Evolutionary conservation across 192 early-diverging fungal genomes (phyloP).

Genomic region (Coemansia sp.): DNA sequence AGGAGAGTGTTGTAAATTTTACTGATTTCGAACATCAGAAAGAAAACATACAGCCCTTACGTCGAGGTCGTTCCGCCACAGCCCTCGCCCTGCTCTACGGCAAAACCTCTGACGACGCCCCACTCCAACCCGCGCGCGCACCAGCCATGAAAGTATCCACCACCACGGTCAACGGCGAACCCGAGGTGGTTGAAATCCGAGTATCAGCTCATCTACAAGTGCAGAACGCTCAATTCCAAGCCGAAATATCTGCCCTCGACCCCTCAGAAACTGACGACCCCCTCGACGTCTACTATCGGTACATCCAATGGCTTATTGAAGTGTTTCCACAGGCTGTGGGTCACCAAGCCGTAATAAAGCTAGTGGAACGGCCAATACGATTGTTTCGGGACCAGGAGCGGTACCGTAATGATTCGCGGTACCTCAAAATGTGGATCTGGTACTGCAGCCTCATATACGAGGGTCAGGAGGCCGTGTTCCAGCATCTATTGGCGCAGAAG

Average conservation of each 20-base stretch:
- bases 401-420: slow-evolving; percentile 65
- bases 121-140: slow-evolving; percentile 17
- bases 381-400: slow-evolving; percentile 58
- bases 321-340: slow-evolving; percentile 62
- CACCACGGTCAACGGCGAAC: not conserved
- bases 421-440: slow-evolving; percentile 64
- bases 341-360: slow-evolving; percentile 54
- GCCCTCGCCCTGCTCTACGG: slow-evolving; percentile 48
- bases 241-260: slow-evolving; percentile 34
- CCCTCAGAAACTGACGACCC: slow-evolving; percentile 54
- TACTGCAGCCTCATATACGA: slow-evolving; percentile 53
- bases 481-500: slow-evolving; percentile 68
- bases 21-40: slow-evolving; percentile 69
- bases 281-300: slow-evolving; percentile 62
- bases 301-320: slow-evolving; percentile 65
- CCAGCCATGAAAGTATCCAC: not conserved
- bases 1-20: slow-evolving; percentile 33
- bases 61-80: slow-evolving; percentile 66
- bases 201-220: slow-evolving; percentile 32
- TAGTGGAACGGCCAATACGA: slow-evolving; percentile 57
- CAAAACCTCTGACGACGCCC: slow-evolving; percentile 1
- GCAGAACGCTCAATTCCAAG: slow-evolving; percentile 43
- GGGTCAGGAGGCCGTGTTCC: slow-evolving; percentile 71
- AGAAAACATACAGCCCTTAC: slow-evolving; percentile 74
- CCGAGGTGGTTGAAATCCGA: not conserved